These are phyloP conservation scores for Spathaspora sp. DNA, from an alignment of 1,139 yeast species.

Conservation along the genomic window DNA sequence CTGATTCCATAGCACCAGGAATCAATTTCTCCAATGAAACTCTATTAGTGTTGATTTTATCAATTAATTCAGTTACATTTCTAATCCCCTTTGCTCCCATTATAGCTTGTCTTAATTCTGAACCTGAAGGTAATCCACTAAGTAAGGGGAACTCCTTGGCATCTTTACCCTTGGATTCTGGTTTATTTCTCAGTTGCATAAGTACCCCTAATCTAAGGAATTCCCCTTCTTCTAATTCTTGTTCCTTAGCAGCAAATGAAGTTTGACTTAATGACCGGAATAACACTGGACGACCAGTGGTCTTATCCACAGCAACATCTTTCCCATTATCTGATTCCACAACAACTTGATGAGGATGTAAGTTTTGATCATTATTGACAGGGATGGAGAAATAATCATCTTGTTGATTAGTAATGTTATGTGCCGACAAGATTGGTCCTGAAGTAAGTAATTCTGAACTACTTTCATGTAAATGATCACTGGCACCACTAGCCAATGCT, in stretches of 20 bases:
- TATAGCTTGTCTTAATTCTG: slow-evolving; percentile 73
- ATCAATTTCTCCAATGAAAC: slow-evolving; percentile 53
- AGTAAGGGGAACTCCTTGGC: slow-evolving; percentile 28
- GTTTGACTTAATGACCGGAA: slow-evolving; percentile 65
- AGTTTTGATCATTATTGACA: slow-evolving; percentile 22
- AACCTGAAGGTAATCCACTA: slow-evolving; percentile 65
- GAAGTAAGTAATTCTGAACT: slow-evolving; percentile 52
- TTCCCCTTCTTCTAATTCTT: slow-evolving; percentile 91
- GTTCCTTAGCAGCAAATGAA: slow-evolving; percentile 66
- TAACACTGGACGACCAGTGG: slow-evolving; percentile 71
- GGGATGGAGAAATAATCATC: slow-evolving; percentile 22
- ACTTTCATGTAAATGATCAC: slow-evolving; percentile 40
- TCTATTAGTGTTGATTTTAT: slow-evolving; percentile 56
- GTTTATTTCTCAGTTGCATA: slow-evolving; percentile 54
- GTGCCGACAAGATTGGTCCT: slow-evolving; percentile 56
- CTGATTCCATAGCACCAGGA: slow-evolving; percentile 9
- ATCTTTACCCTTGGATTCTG: slow-evolving; percentile 4
- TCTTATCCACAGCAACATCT: slow-evolving; percentile 58
- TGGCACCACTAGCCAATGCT: neutral
- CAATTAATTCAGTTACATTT: slow-evolving; percentile 68
- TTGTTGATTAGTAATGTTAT: slow-evolving; percentile 8
- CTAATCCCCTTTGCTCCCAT: slow-evolving; percentile 71
- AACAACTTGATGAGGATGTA: slow-evolving; percentile 70
- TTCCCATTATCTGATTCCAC: slow-evolving; percentile 56
- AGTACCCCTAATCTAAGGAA: slow-evolving; percentile 80